Base-by-base conservation (phyloP, 192 early-diverging fungal genomes). In the Obelidium mucronatum region DNA sequence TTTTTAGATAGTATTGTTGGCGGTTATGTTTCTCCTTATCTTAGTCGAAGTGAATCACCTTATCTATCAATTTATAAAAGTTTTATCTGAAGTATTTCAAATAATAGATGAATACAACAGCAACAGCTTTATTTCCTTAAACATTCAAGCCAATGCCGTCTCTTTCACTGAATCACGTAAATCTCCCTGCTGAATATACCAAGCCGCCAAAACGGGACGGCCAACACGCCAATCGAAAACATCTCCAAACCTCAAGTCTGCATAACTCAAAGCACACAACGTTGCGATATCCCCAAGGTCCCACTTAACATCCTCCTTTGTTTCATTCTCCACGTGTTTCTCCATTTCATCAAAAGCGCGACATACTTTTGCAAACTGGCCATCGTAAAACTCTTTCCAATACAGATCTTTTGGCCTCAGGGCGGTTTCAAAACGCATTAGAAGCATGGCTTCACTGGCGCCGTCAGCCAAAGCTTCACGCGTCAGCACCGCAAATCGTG, bases 381-480 rank as follows among this genome's bases (percentile, higher is more conserved):
- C 59, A 4, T 44, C 68, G 13, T 60, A 34, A 19, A 24, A 60
- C 39, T 26, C 61, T 2, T 35, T 26, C 59, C 76, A 48, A 17
- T 54, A 30, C 69, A 42, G 6, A 33, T 78, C 77, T 15, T 8
- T 39, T 40, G 74, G 62, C 4, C 74, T 59, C 2, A 76, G 8
- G 8, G 31, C 36, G 1, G 55, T 19, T 34, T 78, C 77, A 42
- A 62, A 73, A n/a, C 54, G 44, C 28, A n/a, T 31, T 24, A 35
- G 40, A 24, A 73, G n/a, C 8, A 68, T 15, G 31, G 77, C 77
- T 5, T 78, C 69, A 0, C 15, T 2, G 1, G 52, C 54, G 4
- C 77, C 77, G 13, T 73, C 69, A 2, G 77, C 77, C 15, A 78
- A 60, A 2, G 68, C 19, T 22, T 73, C 67, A 15, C 28, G 40